These are phyloP conservation scores for Chamaecrista fasciculata DNA, from an alignment of 306 rosid genomes.

Conservation along the genomic window DNA sequence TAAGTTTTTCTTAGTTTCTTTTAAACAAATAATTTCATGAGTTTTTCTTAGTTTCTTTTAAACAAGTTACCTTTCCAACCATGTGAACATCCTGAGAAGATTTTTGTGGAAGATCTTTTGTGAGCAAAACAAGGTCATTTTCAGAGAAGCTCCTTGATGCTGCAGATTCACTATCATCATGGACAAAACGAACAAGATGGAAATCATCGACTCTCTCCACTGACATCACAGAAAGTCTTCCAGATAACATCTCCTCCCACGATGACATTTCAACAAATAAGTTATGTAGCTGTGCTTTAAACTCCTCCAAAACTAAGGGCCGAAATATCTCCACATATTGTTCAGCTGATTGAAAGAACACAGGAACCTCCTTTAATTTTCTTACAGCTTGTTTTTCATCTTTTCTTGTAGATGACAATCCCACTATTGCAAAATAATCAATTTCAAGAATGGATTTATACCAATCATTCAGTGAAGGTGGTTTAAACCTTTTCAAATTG, in stretches of 20 bases:
- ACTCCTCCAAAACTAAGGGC: constrained; percentile 93
- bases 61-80: constrained; percentile 80
- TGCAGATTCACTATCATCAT: constrained; percentile 61
- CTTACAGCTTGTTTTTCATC: constrained; percentile 46
- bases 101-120: constrained; percentile 79
- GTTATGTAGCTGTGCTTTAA: constrained; percentile 85
- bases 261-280: constrained; percentile 74
- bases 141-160: constrained; percentile 69
- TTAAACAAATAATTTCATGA: no score
- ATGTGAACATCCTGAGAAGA: constrained; percentile 76
- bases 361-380: constrained; percentile 83
- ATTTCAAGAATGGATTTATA: constrained; percentile 80
- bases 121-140: constrained; percentile 82
- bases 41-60: no score
- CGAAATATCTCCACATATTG: constrained; percentile 77
- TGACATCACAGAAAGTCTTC: constrained; percentile 78
- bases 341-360: constrained; percentile 78
- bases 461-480: constrained; percentile 89
- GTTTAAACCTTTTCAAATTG: constrained; percentile 69
- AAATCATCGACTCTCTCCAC: constrained; percentile 92
- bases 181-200: constrained; percentile 82
- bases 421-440: constrained; percentile 71
- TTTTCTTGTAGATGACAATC: constrained; percentile 60
- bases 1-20: no score
- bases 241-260: constrained; percentile 77